Conservation (phyloP, 1,139 yeast genomes). For the Pneumocystis oryctolagi region DNA sequence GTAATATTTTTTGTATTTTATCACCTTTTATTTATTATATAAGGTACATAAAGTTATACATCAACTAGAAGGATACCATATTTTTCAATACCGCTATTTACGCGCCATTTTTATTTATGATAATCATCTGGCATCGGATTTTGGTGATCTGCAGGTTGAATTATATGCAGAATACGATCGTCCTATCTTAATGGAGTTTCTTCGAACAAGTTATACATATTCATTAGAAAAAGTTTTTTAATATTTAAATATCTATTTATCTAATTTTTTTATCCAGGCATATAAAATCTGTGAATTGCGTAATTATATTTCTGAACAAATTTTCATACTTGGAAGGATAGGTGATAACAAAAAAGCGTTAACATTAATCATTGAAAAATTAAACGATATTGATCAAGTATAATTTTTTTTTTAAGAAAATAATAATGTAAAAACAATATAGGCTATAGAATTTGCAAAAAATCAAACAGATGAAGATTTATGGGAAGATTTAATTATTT, state of each 20-base stretch:
- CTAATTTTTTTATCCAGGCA: constrained; percentile 27
- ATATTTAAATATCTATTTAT: not conserved
- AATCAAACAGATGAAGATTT: constrained; percentile 56
- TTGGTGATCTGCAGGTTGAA: constrained; percentile 47
- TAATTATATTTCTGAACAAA: constrained; percentile 51
- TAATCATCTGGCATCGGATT: constrained; percentile 36
- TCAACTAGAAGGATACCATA: constrained; percentile 25
- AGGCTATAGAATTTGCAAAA: constrained; percentile 70
- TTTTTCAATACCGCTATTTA: constrained; percentile 45
- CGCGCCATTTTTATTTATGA: constrained; percentile 43
- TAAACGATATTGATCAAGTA: constrained; percentile 48
- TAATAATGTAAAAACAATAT: constrained; percentile 12
- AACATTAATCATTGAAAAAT: constrained; percentile 54
- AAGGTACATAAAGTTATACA: constrained; percentile 29
- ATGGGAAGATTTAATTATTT: constrained; percentile 62
- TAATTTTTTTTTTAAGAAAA: not conserved
- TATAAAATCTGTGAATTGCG: constrained; percentile 45
- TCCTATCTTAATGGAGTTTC: constrained; percentile 38
- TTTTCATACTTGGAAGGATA: constrained; percentile 63
- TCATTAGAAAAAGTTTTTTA: constrained; percentile 38
- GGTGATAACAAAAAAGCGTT: constrained; percentile 72
- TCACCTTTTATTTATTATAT: not conserved
- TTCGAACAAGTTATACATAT: constrained; percentile 40
- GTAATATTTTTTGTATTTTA: not conserved
- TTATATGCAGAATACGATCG: constrained; percentile 51